Conservation (phyloP, 2,329 filamentous ascomycete species). For the Karstenula rhodostoma region DNA sequence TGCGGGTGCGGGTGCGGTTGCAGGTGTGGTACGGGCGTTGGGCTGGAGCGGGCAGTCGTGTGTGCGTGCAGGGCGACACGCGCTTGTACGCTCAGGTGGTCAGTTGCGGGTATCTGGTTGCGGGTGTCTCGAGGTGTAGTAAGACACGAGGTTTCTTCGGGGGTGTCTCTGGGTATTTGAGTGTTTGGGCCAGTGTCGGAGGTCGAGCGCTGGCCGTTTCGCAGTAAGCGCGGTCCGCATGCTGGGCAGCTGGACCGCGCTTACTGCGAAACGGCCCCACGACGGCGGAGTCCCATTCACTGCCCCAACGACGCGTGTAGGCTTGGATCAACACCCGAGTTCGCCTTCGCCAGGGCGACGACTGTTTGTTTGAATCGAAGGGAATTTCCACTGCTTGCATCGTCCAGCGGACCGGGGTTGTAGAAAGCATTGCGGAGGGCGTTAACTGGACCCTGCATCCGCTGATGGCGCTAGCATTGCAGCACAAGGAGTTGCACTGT, state of each 20-base stretch:
- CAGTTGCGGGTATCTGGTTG: background rate
- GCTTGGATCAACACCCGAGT: background rate
- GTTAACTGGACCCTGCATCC: conserved; percentile 34
- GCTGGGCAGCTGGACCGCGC: no score
- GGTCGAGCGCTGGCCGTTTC: background rate
- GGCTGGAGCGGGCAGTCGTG: background rate
- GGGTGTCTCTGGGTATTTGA: conserved; percentile 3
- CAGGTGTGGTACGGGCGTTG: background rate
- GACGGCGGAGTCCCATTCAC: conserved; percentile 2
- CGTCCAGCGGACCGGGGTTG: background rate
- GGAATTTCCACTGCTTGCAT: background rate
- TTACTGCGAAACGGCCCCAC: no score
- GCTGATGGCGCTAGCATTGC: conserved; percentile 21
- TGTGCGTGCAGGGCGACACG: background rate
- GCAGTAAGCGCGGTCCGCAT: background rate
- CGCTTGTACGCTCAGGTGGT: background rate
- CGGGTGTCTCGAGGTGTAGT: background rate
- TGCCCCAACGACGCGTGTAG: conserved; percentile 11
- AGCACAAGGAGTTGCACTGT: conserved; percentile 11
- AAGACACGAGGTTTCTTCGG: background rate
- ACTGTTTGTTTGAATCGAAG: background rate
- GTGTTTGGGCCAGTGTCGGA: background rate
- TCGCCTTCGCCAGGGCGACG: background rate
- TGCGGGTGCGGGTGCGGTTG: background rate
- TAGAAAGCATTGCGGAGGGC: background rate